Percentiles rank a stretch among this genome's conserved stretches.
phyloP scores from a whole-genome alignment of 495 filamentous ascomycete species.

The Aspergillus kassunensis region DNA sequence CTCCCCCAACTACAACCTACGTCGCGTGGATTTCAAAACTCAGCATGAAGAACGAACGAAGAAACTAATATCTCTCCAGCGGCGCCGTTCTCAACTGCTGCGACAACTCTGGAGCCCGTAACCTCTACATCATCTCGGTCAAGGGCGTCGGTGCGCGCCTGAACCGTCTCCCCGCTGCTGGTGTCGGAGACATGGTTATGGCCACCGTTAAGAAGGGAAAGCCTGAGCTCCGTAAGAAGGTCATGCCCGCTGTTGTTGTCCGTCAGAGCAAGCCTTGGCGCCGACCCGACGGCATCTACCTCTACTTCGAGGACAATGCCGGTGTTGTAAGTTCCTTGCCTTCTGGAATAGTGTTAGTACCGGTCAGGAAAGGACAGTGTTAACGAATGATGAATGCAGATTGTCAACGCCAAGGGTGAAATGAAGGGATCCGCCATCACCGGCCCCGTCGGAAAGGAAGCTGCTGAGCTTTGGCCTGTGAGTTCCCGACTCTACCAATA shows the following conservation, averaged over 20 bases:
- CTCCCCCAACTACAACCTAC: not conserved
- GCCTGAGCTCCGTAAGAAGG: constrained; percentile 99
- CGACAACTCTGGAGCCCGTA: constrained; percentile 98
- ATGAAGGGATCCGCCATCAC: constrained; percentile 99
- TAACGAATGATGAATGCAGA: too few species aligned
- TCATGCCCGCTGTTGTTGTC: constrained; percentile 98
- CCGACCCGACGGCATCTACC: constrained; percentile 92
- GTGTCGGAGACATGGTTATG: constrained; percentile 99
- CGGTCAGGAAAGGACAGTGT: not conserved
- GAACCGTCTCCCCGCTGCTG: constrained; percentile 94
- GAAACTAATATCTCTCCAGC: constrained; percentile 46
- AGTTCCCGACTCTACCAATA: constrained; percentile 27
- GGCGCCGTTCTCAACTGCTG: constrained; percentile 96
- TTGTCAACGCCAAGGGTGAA: constrained; percentile 99
- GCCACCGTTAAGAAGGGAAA: constrained; percentile 99
- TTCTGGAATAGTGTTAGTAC: too few species aligned
- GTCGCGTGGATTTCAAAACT: not conserved
- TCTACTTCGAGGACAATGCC: constrained; percentile 99
- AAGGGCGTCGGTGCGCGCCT: constrained; percentile 98
- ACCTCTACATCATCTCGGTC: constrained; percentile 99
- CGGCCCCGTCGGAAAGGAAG: constrained; percentile 98
- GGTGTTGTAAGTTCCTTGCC: constrained; percentile 75
- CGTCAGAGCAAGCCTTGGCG: constrained; percentile 99
- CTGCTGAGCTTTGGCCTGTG: constrained; percentile 98
- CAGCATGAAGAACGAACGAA: constrained; percentile 12